Evolutionary conservation across 1,284 basidiomycete genomes (phyloP), one percentile per base, ranked within the genome.

Genomic region (Cryptococcus amylolentus): DNA sequence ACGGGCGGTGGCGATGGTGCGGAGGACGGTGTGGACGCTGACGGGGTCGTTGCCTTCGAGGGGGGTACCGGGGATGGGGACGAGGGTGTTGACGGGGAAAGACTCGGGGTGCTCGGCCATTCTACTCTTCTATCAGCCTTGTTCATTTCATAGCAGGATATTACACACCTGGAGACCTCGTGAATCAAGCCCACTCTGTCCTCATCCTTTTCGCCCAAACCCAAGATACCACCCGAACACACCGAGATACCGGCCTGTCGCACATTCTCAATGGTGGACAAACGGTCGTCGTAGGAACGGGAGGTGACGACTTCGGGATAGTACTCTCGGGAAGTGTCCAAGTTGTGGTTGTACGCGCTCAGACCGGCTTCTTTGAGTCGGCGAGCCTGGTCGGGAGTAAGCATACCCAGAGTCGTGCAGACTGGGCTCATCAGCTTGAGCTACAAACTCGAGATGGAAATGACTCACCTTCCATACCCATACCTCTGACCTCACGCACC

Each of bases 371-470:
- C 86, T 78, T 98, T 98, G 64, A 98, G 83, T 66, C 87, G 86
- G 63, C 80, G 81, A n/a, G 95, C 95, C 78, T 98, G 95, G 57
- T 95, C 92, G 23, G 92, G 87, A 3, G 86, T 86, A 46, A 98
- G 81, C 95, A 98, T 98, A 52, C 95, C 95, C 37, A 98, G 84
- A 5, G 95, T 98, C 23, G 95, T 98, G 82, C 95, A 98, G 38
- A 98, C 95, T 46, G 23, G 14, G 14, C 41, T 45, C 42, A 37
- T 53, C 43, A 43, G 27, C 39, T 40, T n/a, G 23, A n/a, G 27
- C 5, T 42, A 20, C 38, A 27, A 10, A 23, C 23, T 31, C 3
- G 20, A 16, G n/a, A 2, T 35, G 14, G 16, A 27, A 37, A 31
- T 4, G 40, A 69, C 74, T 63, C 55, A 76, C 75, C 75, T 57